Evolutionary conservation across 441 rosid genomes (phyloP).

Genomic region (Cnidoscolus chayamansa): DNA sequence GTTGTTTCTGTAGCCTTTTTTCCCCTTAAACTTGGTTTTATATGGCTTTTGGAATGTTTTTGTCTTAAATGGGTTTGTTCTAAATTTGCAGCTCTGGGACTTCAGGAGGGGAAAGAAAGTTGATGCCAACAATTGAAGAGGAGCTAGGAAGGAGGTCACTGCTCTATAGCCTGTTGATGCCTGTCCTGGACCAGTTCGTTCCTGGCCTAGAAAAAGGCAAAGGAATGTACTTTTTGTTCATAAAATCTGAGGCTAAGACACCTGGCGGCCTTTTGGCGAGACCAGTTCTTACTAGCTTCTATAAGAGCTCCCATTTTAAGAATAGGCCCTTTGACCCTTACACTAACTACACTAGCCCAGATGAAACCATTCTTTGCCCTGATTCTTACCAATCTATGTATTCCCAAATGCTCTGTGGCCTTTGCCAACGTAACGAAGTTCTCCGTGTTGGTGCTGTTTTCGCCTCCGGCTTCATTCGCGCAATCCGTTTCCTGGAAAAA

Average conservation of each 20-base stretch:
- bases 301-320: conserved; percentile 81
- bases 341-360: conserved; percentile 96
- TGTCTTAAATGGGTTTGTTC: conserved; percentile 19
- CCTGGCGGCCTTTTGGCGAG: conserved; percentile 87
- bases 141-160: conserved; percentile 75
- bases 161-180: conserved; percentile 87
- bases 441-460: conserved; percentile 96
- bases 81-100: conserved; percentile 73
- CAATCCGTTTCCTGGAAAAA: conserved; percentile 82
- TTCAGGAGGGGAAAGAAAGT: conserved; percentile 90
- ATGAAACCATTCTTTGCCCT: conserved; percentile 86
- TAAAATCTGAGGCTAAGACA: conserved; percentile 84
- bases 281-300: conserved; percentile 89
- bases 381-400: conserved; percentile 97
- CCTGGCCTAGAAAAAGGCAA: conserved; percentile 86
- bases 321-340: conserved; percentile 80
- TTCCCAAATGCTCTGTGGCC: conserved; percentile 93
- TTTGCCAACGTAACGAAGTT: conserved; percentile 72
- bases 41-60: conserved; percentile 11
- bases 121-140: conserved; percentile 95
- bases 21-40: background rate
- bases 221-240: conserved; percentile 96
- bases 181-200: conserved; percentile 82
- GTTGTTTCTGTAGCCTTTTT: background rate
- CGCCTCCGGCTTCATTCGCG: conserved; percentile 95